These are phyloP conservation scores for Mycosarcoma maydis DNA, from an alignment of 1,284 basidiomycete species.

Conservation along the genomic window DNA sequence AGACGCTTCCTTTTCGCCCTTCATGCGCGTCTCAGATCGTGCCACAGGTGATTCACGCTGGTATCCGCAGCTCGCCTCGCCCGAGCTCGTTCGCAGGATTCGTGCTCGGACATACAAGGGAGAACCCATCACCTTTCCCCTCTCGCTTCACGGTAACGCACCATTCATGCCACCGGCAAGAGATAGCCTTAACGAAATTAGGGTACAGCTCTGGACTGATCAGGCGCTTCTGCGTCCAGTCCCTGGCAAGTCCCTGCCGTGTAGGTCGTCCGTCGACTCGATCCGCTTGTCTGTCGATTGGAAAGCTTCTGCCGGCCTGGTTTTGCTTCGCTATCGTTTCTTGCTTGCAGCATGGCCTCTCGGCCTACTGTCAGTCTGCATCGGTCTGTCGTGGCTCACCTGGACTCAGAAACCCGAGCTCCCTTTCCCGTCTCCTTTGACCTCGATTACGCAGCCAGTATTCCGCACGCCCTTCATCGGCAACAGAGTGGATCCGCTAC, in stretches of 20 bases:
- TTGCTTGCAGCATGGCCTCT: conserved; percentile 53
- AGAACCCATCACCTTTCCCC: conserved; percentile 20
- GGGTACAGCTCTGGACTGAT: conserved; percentile 58
- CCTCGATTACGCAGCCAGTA: conserved; percentile 24
- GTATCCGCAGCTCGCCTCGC: conserved; percentile 43
- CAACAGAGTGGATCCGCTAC: conserved; percentile 13
- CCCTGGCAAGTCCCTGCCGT: conserved; percentile 6
- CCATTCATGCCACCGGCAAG: conserved; percentile 57
- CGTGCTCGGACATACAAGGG: conserved; percentile 9
- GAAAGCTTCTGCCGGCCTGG: conserved; percentile 52
- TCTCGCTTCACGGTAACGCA: conserved; percentile 57
- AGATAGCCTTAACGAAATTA: conserved; percentile 22
- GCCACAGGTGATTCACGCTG: conserved; percentile 56
- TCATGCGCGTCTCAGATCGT: conserved; percentile 47
- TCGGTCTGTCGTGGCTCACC: conserved; percentile 28
- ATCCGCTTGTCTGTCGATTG: conserved; percentile 52
- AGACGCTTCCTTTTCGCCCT: conserved; percentile 43
- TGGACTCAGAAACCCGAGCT: conserved; percentile 20
- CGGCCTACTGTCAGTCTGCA: conserved; percentile 37
- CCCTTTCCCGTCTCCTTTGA: conserved; percentile 21
- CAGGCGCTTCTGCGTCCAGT: conserved; percentile 16
- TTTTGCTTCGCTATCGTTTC: conserved; percentile 59
- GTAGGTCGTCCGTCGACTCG: conserved; percentile 29
- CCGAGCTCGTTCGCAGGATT: conserved; percentile 16
- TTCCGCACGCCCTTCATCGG: conserved; percentile 17